These are phyloP conservation scores for Leccinum subgranulosum DNA, from an alignment of 768 basidiomycete genomes.

Conservation along the genomic window DNA sequence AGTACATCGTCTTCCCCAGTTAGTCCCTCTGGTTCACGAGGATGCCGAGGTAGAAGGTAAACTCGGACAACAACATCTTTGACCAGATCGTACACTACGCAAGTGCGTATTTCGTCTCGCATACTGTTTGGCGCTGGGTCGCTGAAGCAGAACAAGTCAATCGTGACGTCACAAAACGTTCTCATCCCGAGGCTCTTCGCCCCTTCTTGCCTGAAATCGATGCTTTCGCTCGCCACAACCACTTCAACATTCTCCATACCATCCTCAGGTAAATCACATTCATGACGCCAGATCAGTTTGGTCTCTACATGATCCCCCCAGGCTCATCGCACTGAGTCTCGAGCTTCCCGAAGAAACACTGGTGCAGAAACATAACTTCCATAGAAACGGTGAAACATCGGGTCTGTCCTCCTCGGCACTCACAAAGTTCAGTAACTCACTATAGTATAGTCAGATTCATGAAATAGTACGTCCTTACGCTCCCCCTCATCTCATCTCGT, in stretches of 20 bases:
- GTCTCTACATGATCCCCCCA: constrained; percentile 9
- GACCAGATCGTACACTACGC: constrained; percentile 62
- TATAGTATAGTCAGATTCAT: constrained; percentile 49
- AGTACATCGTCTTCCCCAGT: neutral
- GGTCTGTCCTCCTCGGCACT: constrained; percentile 21
- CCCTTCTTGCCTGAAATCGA: constrained; percentile 52
- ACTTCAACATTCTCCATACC: constrained; percentile 47
- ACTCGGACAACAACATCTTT: constrained; percentile 42
- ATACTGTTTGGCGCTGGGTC: no score
- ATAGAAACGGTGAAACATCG: constrained; percentile 37
- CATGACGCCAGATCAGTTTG: neutral
- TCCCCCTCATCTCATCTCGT: neutral
- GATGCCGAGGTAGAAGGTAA: constrained; percentile 43
- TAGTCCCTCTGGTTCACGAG: neutral
- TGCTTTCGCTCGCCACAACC: constrained; percentile 48
- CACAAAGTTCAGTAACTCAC: neutral
- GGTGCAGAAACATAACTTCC: constrained; percentile 44
- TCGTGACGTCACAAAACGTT: constrained; percentile 39
- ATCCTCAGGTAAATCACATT: constrained; percentile 36
- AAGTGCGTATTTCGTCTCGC: constrained; percentile 33
- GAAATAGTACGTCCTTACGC: constrained; percentile 49
- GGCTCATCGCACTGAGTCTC: constrained; percentile 48
- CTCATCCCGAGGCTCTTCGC: constrained; percentile 46
- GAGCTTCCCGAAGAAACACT: constrained; percentile 53
- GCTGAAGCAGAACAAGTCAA: constrained; percentile 37